Evolutionary conservation across 768 basidiomycete genomes (phyloP).

Genomic region (Suillus paluster): DNA sequence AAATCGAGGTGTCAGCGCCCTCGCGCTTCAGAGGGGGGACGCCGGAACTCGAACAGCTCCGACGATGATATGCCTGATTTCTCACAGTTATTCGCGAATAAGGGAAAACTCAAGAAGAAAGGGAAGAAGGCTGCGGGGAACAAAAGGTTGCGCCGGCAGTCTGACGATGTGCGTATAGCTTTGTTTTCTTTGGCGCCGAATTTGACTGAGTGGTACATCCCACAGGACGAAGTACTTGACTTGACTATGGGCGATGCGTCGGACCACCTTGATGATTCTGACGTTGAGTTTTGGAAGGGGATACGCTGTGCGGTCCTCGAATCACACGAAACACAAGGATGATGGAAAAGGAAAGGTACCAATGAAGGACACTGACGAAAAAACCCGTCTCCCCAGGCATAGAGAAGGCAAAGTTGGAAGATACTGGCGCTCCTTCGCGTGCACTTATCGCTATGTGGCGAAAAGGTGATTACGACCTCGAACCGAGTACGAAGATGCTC

Average conservation of each 20-base stretch:
- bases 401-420: conserved; percentile 29
- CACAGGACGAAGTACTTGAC: conserved; percentile 25
- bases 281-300: conserved; percentile 22
- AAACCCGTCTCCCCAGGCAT: conserved; percentile 28
- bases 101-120: conserved; percentile 32
- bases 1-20: conserved; percentile 6
- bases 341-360: neutral
- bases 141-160: neutral
- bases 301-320: neutral
- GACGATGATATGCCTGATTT: conserved; percentile 61
- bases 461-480: conserved; percentile 63
- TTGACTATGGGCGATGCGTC: conserved; percentile 38
- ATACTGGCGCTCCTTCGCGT: conserved; percentile 40
- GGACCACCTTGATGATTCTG: conserved; percentile 27
- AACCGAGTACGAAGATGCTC: conserved; percentile 73
- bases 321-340: neutral
- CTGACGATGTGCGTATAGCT: neutral
- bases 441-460: conserved; percentile 57
- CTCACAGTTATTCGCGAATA: conserved; percentile 42
- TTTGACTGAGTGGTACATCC: neutral
- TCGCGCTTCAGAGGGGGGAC: conserved; percentile 17
- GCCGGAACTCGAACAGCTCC: conserved; percentile 43
- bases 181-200: neutral
- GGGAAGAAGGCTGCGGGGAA: conserved; percentile 6
- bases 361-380: neutral